Percentiles rank a stretch among this genome's conserved stretches.
Conservation (phyloP, 163 green algal genomes). For the Scenedesmus sp. region DNA sequence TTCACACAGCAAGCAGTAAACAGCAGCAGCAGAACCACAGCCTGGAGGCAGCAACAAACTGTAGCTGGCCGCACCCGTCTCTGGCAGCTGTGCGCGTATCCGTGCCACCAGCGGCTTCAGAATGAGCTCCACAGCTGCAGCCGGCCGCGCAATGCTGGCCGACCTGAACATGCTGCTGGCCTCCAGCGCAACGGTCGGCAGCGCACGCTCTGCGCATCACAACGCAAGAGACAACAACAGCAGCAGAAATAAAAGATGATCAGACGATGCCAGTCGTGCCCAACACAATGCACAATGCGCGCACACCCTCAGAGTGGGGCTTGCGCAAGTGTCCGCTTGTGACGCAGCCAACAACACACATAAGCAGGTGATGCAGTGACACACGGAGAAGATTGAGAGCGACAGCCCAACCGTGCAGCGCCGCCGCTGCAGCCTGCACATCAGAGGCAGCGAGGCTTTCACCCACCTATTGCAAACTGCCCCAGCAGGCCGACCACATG, state of each 20-base stretch:
- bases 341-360: too few relatives aligned
- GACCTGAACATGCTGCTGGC: slow-evolving; percentile 46
- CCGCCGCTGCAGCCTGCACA: too few relatives aligned
- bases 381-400: too few relatives aligned
- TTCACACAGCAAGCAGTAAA: too few relatives aligned
- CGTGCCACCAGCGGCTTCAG: slow-evolving; percentile 44
- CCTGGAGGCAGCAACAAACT: neutral
- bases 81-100: slow-evolving; percentile 44
- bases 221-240: neutral
- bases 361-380: too few relatives aligned
- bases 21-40: neutral
- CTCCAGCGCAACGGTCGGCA: slow-evolving; percentile 53
- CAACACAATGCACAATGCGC: too few relatives aligned
- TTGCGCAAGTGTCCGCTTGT: too few relatives aligned
- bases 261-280: too few relatives aligned
- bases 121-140: slow-evolving; percentile 42
- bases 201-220: slow-evolving; percentile 22
- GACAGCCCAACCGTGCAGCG: too few relatives aligned
- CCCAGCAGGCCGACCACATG: slow-evolving; percentile 46
- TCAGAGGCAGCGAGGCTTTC: neutral
- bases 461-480: slow-evolving; percentile 37
- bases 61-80: slow-evolving; percentile 9
- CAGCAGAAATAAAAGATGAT: too few relatives aligned
- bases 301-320: too few relatives aligned
- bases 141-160: neutral